Base-by-base conservation (phyloP, 192 early-diverging fungal genomes). In the Coemansia sp. region DNA sequence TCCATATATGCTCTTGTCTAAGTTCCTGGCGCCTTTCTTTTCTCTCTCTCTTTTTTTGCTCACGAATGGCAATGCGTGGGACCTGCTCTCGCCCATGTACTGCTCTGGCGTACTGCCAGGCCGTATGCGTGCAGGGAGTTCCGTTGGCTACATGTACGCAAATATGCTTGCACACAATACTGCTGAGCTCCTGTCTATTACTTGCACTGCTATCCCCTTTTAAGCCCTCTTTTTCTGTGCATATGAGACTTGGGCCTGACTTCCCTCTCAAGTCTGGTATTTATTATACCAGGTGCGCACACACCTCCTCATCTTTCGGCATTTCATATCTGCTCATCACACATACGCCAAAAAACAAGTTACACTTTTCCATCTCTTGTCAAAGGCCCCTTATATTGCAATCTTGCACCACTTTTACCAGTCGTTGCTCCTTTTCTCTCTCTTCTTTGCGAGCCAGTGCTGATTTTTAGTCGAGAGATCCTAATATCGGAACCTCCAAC, bases 61-160 rank as follows among this genome's bases (percentile, higher is more conserved):
- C 19, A 9, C 53, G 11, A 35, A 35, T 4, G 5, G 29, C 53
- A 6, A 56, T 38, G 56, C 56, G 56, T 58, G 56, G 56, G 56
- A 58, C 19, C 1, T 10, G 9, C 35, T n/a, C 22, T 37, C 20
- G 35, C 56, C 56, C 35, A 58, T 38, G 56, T 58, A 58, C 56
- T 58, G 56, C 35, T 32, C 56, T 37, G 35, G 56, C 31, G 20
- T 58, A 58, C 56, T 58, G 56, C 35, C 35, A 19, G 56, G 56
- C 56, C 56, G 56, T 58, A 58, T 24, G n/a, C 20, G 35, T 58
- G 35, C n/a, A 38, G 35, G 27, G 3, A 22, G 35, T 32, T 58
- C 19, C 56, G 10, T 19, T 58, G 6, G 35, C 36, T 22, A 58
- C 56, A 58, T 4, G 35, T 35, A 38, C 19, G 29, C 53, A 31